Percentiles rank a stretch among this genome's conserved stretches.
Evolutionary conservation across 306 rosid species (phyloP).

Genomic region (Echinosophora koreensis): DNA sequence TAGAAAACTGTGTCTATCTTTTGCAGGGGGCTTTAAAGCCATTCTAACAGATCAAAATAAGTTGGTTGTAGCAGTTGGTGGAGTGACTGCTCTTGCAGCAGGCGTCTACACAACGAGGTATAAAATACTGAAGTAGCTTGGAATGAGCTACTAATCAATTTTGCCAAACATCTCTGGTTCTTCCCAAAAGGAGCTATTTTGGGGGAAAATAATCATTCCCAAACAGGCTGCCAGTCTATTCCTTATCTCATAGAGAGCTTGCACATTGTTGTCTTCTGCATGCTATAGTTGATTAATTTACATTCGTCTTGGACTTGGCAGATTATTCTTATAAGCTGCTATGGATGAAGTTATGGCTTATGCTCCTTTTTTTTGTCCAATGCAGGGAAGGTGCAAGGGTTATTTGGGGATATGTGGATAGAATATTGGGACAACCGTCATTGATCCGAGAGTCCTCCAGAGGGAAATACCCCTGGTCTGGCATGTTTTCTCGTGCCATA

Average conservation of each 20-base stretch:
- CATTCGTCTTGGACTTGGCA: conserved; percentile 5
- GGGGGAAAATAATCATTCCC: no score
- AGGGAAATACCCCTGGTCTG: conserved; percentile 98
- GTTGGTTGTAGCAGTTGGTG: conserved; percentile 96
- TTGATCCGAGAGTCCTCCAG: conserved; percentile 93
- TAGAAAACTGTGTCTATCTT: conserved; percentile 36
- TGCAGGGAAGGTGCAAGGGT: conserved; percentile 98
- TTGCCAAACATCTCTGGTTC: no score
- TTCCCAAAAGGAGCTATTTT: no score
- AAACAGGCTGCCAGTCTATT: not conserved
- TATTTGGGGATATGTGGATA: conserved; percentile 97
- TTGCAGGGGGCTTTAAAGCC: conserved; percentile 91
- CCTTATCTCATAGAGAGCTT: not conserved
- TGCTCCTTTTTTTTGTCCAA: conserved; percentile 37
- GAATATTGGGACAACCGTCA: conserved; percentile 98
- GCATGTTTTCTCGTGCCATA: conserved; percentile 67
- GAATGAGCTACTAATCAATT: not conserved
- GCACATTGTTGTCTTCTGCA: conserved; percentile 18
- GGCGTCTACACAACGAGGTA: conserved; percentile 98
- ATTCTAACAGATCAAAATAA: conserved; percentile 98
- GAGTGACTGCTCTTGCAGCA: conserved; percentile 96
- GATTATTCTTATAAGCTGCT: conserved; percentile 31
- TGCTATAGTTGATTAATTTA: conserved; percentile 33
- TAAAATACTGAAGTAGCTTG: conserved; percentile 25
- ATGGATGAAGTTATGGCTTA: conserved; percentile 26